Evolutionary conservation across 2,329 filamentous ascomycete species (phyloP), one percentile per base, ranked within the genome.

Genomic region (Fusarium decemcellulare): DNA sequence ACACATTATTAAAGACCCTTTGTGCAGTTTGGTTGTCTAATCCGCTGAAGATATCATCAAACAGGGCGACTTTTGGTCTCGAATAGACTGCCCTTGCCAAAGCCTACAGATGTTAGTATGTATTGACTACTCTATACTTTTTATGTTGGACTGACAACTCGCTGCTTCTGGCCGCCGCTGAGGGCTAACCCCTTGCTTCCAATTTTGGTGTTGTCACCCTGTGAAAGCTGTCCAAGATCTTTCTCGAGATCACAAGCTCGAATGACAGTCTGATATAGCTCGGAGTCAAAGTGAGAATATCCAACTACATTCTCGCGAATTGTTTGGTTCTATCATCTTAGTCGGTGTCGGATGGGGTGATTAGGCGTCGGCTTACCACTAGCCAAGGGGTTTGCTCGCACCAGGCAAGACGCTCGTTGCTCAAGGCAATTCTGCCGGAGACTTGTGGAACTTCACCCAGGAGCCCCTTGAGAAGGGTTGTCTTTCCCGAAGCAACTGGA

Each of bases 121-220:
- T 18, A 15, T 36, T 2, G 10, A 7, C 8, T 15, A n/a, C 43
- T 5, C 14, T 10, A 23, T 23, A 23, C 23, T 14, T 6, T 8
- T 8, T 5, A 5, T 16, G 2, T 1, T 15, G 11, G 9, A 65
- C 74, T 76, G 71, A 76, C 80, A 8, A 84, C 74, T 12, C 82
- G 78, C 54, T 83, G 81, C 63, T 80, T 82, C 65, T 86, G 84
- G 0, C 84, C 84, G 8, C 84, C 84, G 5, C 82, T 84, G 1
- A 86, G 75, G 5, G 78, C 80, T 52, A 84, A 77, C 0, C 84
- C 84, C 37, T 82, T 82, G 52, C 81, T 84, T 2, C 84, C 84
- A 40, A 85, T 75, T 1, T 78, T 71, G 0, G 82, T 84, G 9
- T 71, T 63, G 37, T 85, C 81, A 2, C 79, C 77, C 3, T 75